Evolutionary conservation across 2,329 filamentous ascomycete genomes (phyloP).

Genomic region (Ceratocystis harringtonii): DNA sequence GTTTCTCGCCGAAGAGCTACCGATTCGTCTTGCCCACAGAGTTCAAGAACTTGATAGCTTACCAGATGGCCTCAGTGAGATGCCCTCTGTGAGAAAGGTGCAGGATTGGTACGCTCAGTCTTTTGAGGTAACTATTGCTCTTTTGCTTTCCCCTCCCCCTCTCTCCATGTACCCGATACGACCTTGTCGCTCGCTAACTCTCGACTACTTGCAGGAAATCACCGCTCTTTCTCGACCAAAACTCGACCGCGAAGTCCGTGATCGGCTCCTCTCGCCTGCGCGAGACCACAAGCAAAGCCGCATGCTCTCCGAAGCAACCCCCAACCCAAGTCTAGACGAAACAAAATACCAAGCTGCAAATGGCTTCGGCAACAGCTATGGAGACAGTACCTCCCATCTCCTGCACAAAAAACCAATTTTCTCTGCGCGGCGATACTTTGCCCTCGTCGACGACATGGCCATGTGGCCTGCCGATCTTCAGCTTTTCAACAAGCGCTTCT

Average conservation of each 20-base stretch:
- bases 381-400: conserved; percentile 33
- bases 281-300: conserved; percentile 44
- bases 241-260: conserved; percentile 59
- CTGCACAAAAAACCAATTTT: conserved; percentile 34
- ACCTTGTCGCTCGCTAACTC: neutral
- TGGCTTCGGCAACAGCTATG: conserved; percentile 30
- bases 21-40: conserved; percentile 88
- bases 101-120: conserved; percentile 99
- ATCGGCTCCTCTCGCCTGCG: conserved; percentile 58
- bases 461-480: conserved; percentile 91
- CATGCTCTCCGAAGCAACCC: conserved; percentile 66
- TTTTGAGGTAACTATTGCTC: conserved; percentile 62
- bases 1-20: conserved; percentile 94
- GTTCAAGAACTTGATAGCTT: conserved; percentile 86
- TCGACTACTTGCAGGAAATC: conserved; percentile 54
- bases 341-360: conserved; percentile 59
- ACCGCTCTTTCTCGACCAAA: conserved; percentile 68
- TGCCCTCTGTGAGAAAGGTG: conserved; percentile 91
- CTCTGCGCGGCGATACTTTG: conserved; percentile 65
- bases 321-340: conserved; percentile 75
- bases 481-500: conserved; percentile 85
- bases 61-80: conserved; percentile 90
- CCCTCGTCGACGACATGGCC: conserved; percentile 78
- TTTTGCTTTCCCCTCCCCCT: neutral
- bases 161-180: conserved; percentile 2